Evolutionary conservation across 1,284 basidiomycete species (phyloP).

Genomic region (Puccinia polysora): DNA sequence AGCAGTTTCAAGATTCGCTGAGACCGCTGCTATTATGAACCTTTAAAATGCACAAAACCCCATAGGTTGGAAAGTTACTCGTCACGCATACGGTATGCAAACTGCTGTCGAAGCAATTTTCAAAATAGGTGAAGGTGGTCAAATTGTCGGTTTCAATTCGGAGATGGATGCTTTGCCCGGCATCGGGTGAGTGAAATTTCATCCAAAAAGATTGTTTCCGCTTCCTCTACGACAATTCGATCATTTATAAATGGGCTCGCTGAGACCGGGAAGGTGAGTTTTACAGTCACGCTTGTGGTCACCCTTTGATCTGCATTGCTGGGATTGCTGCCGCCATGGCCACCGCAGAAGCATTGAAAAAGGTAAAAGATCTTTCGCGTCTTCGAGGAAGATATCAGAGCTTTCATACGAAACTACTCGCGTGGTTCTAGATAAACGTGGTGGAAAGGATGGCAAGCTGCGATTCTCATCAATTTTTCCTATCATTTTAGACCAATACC

Average conservation of each 20-base stretch:
- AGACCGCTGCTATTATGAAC: neutral
- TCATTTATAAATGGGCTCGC: neutral
- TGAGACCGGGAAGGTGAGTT: neutral
- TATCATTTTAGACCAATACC: constrained; percentile 63
- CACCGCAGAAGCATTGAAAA: constrained; percentile 63
- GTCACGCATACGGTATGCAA: constrained; percentile 50
- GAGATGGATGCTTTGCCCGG: constrained; percentile 67
- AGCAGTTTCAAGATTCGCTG: neutral
- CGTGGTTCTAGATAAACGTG: neutral
- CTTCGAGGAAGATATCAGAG: too few species aligned
- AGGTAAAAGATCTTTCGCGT: constrained; percentile 38
- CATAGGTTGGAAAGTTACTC: constrained; percentile 50
- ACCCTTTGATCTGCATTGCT: constrained; percentile 76
- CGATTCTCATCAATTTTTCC: too few species aligned
- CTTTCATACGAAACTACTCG: too few species aligned
- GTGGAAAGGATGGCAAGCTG: too few species aligned
- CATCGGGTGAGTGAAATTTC: constrained; percentile 64
- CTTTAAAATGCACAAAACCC: neutral
- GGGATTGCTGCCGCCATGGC: constrained; percentile 72
- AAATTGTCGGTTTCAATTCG: constrained; percentile 64
- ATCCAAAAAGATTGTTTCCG: neutral
- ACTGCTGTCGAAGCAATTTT: constrained; percentile 75
- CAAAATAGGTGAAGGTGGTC: constrained; percentile 48
- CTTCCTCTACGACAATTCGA: neutral
- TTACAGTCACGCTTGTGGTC: constrained; percentile 50